phyloP scores from a whole-genome alignment of 495 filamentous ascomycete species.

The Penicillium goetzii region DNA sequence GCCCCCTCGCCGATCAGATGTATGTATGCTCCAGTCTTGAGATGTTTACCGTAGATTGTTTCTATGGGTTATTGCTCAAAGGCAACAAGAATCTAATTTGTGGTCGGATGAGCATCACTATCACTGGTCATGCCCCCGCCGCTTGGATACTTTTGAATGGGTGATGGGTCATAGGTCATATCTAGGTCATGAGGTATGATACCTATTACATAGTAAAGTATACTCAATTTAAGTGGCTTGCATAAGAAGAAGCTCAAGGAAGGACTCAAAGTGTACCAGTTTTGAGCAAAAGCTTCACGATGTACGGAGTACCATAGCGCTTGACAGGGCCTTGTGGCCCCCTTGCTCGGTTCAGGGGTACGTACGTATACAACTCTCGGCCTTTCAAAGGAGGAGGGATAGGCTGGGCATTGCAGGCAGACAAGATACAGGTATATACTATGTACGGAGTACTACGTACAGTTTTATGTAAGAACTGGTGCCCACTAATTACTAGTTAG shows the following conservation, averaged over 20 bases:
- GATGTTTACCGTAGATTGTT: neutral
- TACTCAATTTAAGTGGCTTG: neutral
- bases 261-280: neutral
- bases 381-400: neutral
- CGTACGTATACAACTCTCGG: neutral
- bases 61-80: neutral
- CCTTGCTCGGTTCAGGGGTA: slow-evolving; percentile 16
- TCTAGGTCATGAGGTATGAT: neutral
- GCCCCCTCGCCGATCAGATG: slow-evolving; percentile 9
- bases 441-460: neutral
- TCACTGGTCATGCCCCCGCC: neutral
- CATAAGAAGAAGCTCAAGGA: neutral
- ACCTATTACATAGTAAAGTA: neutral
- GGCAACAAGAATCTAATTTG: neutral
- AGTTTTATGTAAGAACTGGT: neutral
- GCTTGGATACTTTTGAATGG: slow-evolving; percentile 1
- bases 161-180: neutral
- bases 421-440: slow-evolving; percentile 6
- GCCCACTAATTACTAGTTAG: neutral
- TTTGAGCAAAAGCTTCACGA: too few species aligned
- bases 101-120: neutral
- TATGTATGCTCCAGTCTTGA: neutral
- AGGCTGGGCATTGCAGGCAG: slow-evolving; percentile 12
- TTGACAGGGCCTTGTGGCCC: neutral
- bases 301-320: neutral